Percentiles rank a stretch among this genome's conserved stretches.
phyloP scores from a whole-genome alignment of 805 yeast species.

The Candida silvicultrix region DNA sequence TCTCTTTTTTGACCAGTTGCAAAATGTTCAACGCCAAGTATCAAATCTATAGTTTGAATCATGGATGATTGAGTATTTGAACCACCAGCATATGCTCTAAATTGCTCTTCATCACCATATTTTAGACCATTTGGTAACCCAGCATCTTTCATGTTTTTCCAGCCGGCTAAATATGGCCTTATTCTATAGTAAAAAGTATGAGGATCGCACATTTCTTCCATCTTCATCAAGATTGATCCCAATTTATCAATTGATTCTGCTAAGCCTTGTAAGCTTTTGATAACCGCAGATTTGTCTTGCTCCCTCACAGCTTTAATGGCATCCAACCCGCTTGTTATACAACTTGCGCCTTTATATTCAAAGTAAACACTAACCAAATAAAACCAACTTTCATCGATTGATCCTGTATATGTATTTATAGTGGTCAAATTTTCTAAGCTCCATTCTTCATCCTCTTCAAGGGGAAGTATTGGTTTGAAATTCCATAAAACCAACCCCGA shows the following conservation, averaged over 20 bases:
- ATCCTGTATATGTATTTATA: conserved; percentile 81
- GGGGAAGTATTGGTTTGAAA: conserved; percentile 55
- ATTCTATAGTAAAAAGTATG: conserved; percentile 82
- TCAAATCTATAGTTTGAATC: conserved; percentile 78
- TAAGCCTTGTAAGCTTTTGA: conserved; percentile 46
- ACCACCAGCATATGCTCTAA: conserved; percentile 73
- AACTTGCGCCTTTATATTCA: conserved; percentile 74
- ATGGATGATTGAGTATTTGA: conserved; percentile 91
- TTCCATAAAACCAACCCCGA: conserved; percentile 90
- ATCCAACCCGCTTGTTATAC: conserved; percentile 59
- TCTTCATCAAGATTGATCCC: conserved; percentile 65
- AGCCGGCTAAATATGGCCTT: conserved; percentile 89
- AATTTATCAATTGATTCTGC: conserved; percentile 73
- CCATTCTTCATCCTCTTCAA: conserved; percentile 22
- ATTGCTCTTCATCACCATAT: conserved; percentile 60
- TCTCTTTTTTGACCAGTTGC: conserved; percentile 62
- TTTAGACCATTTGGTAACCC: conserved; percentile 76
- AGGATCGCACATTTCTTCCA: conserved; percentile 95
- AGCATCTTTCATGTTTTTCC: conserved; percentile 83
- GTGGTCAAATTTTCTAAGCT: conserved; percentile 70
- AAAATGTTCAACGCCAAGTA: conserved; percentile 69
- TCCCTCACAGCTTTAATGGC: conserved; percentile 53
- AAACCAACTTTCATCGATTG: conserved; percentile 91
- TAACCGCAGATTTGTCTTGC: conserved; percentile 35
- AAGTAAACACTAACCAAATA: conserved; percentile 83